phyloP scores from a whole-genome alignment of 1,284 basidiomycete species.

The Lignosus rhinocerotis region DNA sequence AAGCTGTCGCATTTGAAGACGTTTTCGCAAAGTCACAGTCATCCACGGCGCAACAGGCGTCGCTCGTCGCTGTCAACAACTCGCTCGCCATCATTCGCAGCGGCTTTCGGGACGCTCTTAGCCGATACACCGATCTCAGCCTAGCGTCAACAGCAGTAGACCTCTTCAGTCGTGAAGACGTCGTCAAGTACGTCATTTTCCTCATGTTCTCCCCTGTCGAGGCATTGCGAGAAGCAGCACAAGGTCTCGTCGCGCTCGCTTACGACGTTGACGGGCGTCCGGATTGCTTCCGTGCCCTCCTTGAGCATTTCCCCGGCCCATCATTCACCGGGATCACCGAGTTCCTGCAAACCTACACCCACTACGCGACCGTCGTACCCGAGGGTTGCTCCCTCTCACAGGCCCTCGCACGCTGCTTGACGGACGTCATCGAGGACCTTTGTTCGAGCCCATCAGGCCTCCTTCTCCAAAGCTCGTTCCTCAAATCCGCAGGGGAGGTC shows the following conservation, averaged over 20 bases:
- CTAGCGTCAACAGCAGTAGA: constrained; percentile 48
- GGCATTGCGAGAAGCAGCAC: constrained; percentile 70
- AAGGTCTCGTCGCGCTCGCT: constrained; percentile 75
- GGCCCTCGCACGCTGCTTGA: constrained; percentile 86
- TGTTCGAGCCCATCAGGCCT: constrained; percentile 74
- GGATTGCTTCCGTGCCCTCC: constrained; percentile 81
- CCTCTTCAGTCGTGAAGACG: constrained; percentile 51
- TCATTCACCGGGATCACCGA: constrained; percentile 70
- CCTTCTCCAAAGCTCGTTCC: constrained; percentile 58
- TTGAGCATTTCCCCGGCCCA: constrained; percentile 63
- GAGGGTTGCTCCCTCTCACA: constrained; percentile 88
- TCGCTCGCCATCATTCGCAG: constrained; percentile 56
- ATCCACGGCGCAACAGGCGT: constrained; percentile 26
- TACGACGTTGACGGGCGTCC: constrained; percentile 84
- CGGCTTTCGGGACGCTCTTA: constrained; percentile 64
- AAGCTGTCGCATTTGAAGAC: constrained; percentile 47
- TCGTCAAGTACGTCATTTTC: constrained; percentile 58
- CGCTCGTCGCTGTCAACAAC: constrained; percentile 57
- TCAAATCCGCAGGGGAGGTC: constrained; percentile 46
- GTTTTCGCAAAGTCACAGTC: constrained; percentile 36
- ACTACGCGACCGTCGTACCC: constrained; percentile 62
- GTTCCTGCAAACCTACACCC: constrained; percentile 67
- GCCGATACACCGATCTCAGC: constrained; percentile 61
- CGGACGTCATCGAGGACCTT: constrained; percentile 86
- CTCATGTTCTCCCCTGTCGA: constrained; percentile 83